Percentiles rank a stretch among this genome's conserved stretches.
Evolutionary conservation across 1,284 basidiomycete species (phyloP).

Genomic region (Schizophyllum commune): DNA sequence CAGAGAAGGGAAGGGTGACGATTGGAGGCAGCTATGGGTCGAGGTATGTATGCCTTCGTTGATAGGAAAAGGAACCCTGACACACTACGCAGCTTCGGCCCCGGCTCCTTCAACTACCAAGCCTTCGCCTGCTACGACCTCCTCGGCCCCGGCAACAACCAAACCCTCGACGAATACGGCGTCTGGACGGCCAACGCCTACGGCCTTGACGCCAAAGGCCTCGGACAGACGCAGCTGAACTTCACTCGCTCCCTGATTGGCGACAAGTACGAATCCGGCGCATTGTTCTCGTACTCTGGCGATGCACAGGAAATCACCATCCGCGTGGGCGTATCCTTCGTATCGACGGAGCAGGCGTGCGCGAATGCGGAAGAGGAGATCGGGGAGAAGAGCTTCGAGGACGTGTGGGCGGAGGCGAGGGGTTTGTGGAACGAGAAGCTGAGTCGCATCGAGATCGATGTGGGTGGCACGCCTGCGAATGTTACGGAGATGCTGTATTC

Average conservation of each 20-base stretch:
- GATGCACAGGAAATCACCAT: slow-evolving; percentile 42
- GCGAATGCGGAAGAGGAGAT: slow-evolving; percentile 58
- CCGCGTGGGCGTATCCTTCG: slow-evolving; percentile 61
- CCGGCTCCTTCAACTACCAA: slow-evolving; percentile 46
- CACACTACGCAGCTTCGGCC: slow-evolving; percentile 46
- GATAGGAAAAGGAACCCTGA: background rate
- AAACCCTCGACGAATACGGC: slow-evolving; percentile 53
- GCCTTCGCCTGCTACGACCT: slow-evolving; percentile 66
- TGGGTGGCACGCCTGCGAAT: slow-evolving; percentile 48
- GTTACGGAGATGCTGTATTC: slow-evolving; percentile 67
- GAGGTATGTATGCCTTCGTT: slow-evolving; percentile 31
- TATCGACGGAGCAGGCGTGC: slow-evolving; percentile 55
- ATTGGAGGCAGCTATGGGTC: slow-evolving; percentile 57
- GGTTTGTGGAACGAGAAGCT: slow-evolving; percentile 60
- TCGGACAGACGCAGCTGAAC: slow-evolving; percentile 53
- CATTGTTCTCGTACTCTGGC: slow-evolving; percentile 51
- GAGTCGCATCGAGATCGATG: slow-evolving; percentile 55
- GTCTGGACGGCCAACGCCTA: slow-evolving; percentile 59
- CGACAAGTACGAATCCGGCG: slow-evolving; percentile 56
- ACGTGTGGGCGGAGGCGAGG: slow-evolving; percentile 43
- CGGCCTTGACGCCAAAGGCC: slow-evolving; percentile 54
- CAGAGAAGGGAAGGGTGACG: slow-evolving; percentile 46
- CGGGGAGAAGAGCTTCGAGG: slow-evolving; percentile 47
- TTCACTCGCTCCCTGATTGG: slow-evolving; percentile 52
- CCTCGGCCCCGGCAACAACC: slow-evolving; percentile 44